phyloP scores from a whole-genome alignment of 2,329 filamentous ascomycete species.

The Calonectria crousiana region DNA sequence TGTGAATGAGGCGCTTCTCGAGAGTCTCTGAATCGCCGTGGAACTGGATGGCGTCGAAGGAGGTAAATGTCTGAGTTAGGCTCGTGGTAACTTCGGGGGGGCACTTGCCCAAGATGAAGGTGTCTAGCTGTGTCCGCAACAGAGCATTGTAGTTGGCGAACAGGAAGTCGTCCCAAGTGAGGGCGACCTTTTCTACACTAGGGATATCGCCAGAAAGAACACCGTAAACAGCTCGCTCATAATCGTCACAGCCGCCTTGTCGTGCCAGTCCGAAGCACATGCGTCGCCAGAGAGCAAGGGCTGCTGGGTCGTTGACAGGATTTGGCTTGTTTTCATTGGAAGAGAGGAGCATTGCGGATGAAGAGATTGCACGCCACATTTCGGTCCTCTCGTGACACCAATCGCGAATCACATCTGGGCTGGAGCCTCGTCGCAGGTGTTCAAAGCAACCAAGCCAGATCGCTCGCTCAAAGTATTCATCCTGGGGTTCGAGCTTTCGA shows the following conservation, averaged over 20 bases:
- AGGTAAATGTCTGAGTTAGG: conserved; percentile 69
- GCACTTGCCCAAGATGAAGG: conserved; percentile 71
- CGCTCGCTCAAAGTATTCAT: conserved; percentile 89
- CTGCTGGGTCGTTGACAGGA: conserved; percentile 53
- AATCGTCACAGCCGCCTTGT: conserved; percentile 77
- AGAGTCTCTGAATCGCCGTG: conserved; percentile 67
- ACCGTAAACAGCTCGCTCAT: conserved; percentile 91
- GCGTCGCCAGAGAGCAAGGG: conserved; percentile 78
- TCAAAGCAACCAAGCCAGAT: conserved; percentile 97
- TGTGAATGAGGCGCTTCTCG: conserved; percentile 70
- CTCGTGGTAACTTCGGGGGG: conserved; percentile 65
- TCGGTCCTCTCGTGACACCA: conserved; percentile 91
- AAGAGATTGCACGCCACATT: conserved; percentile 86
- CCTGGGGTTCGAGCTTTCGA: conserved; percentile 81
- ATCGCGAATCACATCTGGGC: conserved; percentile 78
- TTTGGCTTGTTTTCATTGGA: conserved; percentile 58
- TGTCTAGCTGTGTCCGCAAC: conserved; percentile 82
- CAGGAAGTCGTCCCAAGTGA: conserved; percentile 86
- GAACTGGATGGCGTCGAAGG: conserved; percentile 74
- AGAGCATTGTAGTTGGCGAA: conserved; percentile 92
- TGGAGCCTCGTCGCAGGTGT: conserved; percentile 87
- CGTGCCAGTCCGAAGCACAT: conserved; percentile 81
- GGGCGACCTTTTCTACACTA: conserved; percentile 81
- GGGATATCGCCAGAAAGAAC: conserved; percentile 86
- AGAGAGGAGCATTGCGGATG: conserved; percentile 78